A percentile compares a stretch with the other conserved stretches of the same genome.
These are phyloP conservation scores for Colletotrichum paranaense DNA, from an alignment of 2,329 filamentous ascomycete species.

Conservation along the genomic window DNA sequence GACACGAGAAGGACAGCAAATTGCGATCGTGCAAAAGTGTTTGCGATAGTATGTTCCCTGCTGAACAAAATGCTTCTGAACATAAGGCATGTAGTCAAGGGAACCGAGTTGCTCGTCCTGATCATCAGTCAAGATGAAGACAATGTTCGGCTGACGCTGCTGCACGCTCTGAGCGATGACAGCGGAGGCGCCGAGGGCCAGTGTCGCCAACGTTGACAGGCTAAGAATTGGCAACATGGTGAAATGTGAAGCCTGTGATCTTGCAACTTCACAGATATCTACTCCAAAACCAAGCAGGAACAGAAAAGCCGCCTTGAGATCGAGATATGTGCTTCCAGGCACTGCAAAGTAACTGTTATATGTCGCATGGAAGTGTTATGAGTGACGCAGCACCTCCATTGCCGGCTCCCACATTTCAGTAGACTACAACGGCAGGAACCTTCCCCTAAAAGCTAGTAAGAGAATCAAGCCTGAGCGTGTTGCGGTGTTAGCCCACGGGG, in stretches of 20 bases:
- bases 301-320: too few species aligned
- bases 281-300: neutral
- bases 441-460: neutral
- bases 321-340: neutral
- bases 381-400: neutral
- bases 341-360: neutral
- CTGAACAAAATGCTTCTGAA: constrained; percentile 66
- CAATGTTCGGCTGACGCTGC: constrained; percentile 61
- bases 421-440: neutral
- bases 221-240: constrained; percentile 4
- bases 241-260: neutral
- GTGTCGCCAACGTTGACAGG: constrained; percentile 4
- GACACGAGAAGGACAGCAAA: constrained; percentile 77
- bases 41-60: constrained; percentile 69
- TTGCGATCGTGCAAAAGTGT: constrained; percentile 74
- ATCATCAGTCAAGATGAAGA: constrained; percentile 77
- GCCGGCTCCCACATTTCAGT: neutral
- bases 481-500: neutral
- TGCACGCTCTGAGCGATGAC: constrained; percentile 7
- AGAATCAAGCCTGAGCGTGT: neutral
- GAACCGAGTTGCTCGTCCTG: constrained; percentile 73
- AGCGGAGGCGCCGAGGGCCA: constrained; percentile 7
- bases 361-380: neutral
- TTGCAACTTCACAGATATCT: neutral
- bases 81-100: constrained; percentile 68